Percentiles rank a stretch among this genome's conserved stretches.
Conservation (phyloP, 2,329 filamentous ascomycete genomes). For the Teratosphaeriaceae sp. region DNA sequence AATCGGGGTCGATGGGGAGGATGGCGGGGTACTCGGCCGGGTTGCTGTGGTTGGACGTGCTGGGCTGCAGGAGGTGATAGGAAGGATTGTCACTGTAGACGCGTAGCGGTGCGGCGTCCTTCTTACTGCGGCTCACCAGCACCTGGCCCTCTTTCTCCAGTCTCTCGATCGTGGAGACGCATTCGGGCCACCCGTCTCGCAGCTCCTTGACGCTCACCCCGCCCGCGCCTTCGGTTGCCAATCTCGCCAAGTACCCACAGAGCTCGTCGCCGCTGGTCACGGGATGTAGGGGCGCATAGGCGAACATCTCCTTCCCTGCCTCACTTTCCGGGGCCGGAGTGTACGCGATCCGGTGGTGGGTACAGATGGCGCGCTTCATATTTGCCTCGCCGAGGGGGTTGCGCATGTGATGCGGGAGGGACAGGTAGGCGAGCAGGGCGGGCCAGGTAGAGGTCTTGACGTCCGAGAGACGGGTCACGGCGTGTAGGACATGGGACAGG, state of each 20-base stretch:
- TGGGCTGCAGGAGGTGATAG: slow-evolving; percentile 36
- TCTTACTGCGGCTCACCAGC: slow-evolving; percentile 82
- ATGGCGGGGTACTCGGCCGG: slow-evolving; percentile 33
- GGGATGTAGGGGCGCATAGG: slow-evolving; percentile 75
- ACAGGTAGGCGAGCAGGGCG: slow-evolving; percentile 75
- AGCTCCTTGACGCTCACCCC: slow-evolving; percentile 82
- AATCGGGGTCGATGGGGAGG: slow-evolving; percentile 66
- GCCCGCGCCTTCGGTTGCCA: slow-evolving; percentile 71
- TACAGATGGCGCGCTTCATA: slow-evolving; percentile 62
- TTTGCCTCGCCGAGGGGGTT: slow-evolving; percentile 33
- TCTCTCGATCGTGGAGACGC: slow-evolving; percentile 67
- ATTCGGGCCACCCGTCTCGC: slow-evolving; percentile 91
- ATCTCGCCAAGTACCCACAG: slow-evolving; percentile 71
- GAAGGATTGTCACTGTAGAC: slow-evolving; percentile 80
- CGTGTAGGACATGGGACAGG: slow-evolving; percentile 82
- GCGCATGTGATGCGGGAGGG: slow-evolving; percentile 46
- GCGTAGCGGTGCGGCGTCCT: slow-evolving; percentile 78
- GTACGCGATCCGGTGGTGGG: slow-evolving; percentile 56
- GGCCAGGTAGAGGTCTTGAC: slow-evolving; percentile 61
- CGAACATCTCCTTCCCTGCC: slow-evolving; percentile 60
- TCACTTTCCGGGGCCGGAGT: slow-evolving; percentile 34
- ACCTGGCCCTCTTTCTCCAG: slow-evolving; percentile 74
- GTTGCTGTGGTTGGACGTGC: slow-evolving; percentile 39
- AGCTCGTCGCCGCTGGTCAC: slow-evolving; percentile 74
- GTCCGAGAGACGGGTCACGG: slow-evolving; percentile 68